Base-by-base conservation (phyloP, 1,284 basidiomycete genomes). In the Pyrrhoderma noxium region DNA sequence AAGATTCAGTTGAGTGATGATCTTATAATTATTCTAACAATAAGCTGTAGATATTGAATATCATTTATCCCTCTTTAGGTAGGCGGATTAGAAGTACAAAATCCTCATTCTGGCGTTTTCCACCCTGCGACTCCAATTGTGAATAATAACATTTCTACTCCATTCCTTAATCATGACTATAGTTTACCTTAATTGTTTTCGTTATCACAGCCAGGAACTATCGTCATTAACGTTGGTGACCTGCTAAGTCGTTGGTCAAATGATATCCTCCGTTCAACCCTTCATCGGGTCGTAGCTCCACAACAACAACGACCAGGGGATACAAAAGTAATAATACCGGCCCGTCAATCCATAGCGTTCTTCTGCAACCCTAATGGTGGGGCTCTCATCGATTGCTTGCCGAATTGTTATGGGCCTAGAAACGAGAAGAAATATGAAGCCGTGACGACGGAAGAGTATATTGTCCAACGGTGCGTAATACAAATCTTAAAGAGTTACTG, bases 201-300 rank as follows among this genome's bases (percentile, higher is more conserved):
- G 56, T 54, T 54, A 21, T 54, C 55, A 2, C 56, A 90, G 79
- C 79, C 82, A 3, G 86, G 77, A 9, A 89, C 89, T 2, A 84
- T 92, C 51, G 85, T 93, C 25, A 76, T 92, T 47, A 93, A 93
- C 60, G 82, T 88, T 3, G 89, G 86, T 3, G 89, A 92, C 64
- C 74, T 92, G 16, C 73, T 93, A 18, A 76, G 85, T 3, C 82
- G 89, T 37, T 92, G 89, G 89, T 86, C 82, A 57, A 92, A 92
- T 65, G 84, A 89, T 64, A 71, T 82, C 16, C 70, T 92, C 37
- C 77, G 82, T 19, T 88, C 86, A 38, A 91, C 89, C 1, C 73
- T 90, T 7, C 89, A 91, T 65, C 79, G 85, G 18, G 89, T 92
- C 34, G 88, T 91, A 9, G 80, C 84, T 4, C 71, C 77, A 1